Conservation (phyloP, 2,329 filamentous ascomycete species). For the Orbilia javanica region DNA sequence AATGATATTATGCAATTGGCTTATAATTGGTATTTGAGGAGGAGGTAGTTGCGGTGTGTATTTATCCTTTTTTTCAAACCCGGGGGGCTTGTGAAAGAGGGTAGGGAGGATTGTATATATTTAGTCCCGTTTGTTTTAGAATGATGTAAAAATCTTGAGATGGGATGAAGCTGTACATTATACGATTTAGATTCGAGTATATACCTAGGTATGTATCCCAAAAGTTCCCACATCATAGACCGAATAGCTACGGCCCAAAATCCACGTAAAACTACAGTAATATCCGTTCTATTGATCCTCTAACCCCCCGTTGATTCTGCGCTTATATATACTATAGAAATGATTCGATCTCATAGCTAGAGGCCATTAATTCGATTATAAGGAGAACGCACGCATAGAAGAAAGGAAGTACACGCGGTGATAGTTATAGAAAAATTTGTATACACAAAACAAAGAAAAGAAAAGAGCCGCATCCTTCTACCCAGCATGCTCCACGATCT, state of each 20-base stretch:
- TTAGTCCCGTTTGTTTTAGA: not conserved
- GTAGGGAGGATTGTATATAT: conserved; percentile 1
- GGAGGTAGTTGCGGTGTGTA: conserved; percentile 70
- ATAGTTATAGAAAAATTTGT: not conserved
- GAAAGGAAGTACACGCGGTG: not conserved
- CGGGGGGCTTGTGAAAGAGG: not conserved
- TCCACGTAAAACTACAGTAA: not conserved
- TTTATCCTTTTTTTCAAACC: not conserved
- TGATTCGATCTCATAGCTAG: not conserved
- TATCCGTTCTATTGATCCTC: not conserved
- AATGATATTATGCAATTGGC: conserved; percentile 79
- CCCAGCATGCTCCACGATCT: conserved; percentile 95
- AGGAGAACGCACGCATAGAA: not conserved
- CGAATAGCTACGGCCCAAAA: too few relatives aligned
- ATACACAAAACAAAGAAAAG: not conserved
- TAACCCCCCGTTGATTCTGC: not conserved
- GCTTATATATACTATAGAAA: not conserved
- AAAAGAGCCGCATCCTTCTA: conserved; percentile 65
- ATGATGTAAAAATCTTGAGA: not conserved
- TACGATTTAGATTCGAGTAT: conserved; percentile 22
- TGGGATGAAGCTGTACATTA: conserved; percentile 6
- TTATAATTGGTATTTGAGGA: conserved; percentile 92
- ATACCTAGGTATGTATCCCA: conserved; percentile 4
- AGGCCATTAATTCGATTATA: not conserved
- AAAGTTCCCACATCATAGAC: not conserved